Conservation (phyloP, 2,329 filamentous ascomycete species). For the Cylindrodendrum hubeiense region DNA sequence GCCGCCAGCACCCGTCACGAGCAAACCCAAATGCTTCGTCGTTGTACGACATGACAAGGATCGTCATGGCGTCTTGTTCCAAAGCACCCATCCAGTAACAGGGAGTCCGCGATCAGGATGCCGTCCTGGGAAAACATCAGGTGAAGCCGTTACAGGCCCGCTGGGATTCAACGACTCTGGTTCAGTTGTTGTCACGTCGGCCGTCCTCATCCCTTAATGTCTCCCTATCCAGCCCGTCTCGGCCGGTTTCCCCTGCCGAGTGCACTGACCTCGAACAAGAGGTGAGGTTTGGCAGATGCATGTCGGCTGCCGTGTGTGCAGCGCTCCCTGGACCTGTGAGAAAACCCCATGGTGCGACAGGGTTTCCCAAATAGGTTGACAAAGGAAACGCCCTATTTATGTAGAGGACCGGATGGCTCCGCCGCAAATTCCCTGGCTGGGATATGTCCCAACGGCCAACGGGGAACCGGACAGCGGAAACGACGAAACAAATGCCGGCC, state of each 20-base stretch:
- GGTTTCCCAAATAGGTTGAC: conserved; percentile 5
- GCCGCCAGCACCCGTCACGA: neutral
- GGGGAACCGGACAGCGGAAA: neutral
- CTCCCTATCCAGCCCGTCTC: conserved; percentile 8
- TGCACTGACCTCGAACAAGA: conserved; percentile 3
- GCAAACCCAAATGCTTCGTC: neutral
- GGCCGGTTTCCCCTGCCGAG: conserved; percentile 9
- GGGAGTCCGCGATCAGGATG: conserved; percentile 16
- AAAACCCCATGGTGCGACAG: conserved; percentile 17
- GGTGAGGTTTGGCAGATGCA: neutral
- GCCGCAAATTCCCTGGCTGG: conserved; percentile 4
- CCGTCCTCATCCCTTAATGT: conserved; percentile 2
- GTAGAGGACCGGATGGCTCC: neutral
- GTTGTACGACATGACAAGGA: conserved; percentile 7
- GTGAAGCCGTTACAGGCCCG: conserved; percentile 4
- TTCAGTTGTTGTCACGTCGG: conserved; percentile 2
- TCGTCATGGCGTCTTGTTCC: neutral
- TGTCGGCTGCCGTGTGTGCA: conserved; percentile 7
- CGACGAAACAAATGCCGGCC: conserved; percentile 13
- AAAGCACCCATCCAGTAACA: neutral
- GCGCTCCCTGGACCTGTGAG: conserved; percentile 6
- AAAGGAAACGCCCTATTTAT: neutral
- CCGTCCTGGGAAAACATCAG: conserved; percentile 15
- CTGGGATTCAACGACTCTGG: conserved; percentile 6
- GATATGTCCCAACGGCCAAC: neutral